Conservation (phyloP, 805 yeast species). For the Isabelozyma pseudorhagii region DNA sequence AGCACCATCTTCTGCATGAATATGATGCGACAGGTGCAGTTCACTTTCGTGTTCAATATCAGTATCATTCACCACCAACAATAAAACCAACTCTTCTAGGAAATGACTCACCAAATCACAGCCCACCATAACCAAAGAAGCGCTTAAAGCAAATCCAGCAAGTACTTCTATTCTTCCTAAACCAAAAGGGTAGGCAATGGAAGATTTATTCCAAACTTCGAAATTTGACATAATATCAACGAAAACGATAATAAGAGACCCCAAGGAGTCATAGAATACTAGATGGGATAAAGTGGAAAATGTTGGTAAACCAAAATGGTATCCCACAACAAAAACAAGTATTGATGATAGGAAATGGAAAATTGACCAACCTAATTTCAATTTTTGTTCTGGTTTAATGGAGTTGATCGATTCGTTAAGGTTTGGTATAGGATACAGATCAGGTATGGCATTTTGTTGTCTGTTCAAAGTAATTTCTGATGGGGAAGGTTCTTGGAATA, state of each 20-base stretch:
- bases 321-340: conserved; percentile 58
- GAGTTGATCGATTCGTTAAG: conserved; percentile 59
- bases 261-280: conserved; percentile 80
- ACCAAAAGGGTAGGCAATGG: conserved; percentile 88
- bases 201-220: conserved; percentile 84
- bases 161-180: conserved; percentile 87
- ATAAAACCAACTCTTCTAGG: conserved; percentile 67
- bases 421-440: conserved; percentile 71
- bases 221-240: conserved; percentile 87
- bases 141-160: conserved; percentile 81
- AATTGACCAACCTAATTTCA: conserved; percentile 56
- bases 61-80: conserved; percentile 30
- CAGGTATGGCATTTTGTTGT: conserved; percentile 61
- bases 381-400: conserved; percentile 54
- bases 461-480: conserved; percentile 31
- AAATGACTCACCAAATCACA: conserved; percentile 83
- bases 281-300: conserved; percentile 82
- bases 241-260: conserved; percentile 62
- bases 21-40: conserved; percentile 36
- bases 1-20: conserved; percentile 27
- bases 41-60: conserved; percentile 12
- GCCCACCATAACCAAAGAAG: conserved; percentile 86
- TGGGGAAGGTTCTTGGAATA: conserved; percentile 87
- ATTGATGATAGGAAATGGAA: conserved; percentile 56
- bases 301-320: conserved; percentile 52